phyloP scores from a whole-genome alignment of 139 green algal species.

The Spirogloea muscicola region DNA sequence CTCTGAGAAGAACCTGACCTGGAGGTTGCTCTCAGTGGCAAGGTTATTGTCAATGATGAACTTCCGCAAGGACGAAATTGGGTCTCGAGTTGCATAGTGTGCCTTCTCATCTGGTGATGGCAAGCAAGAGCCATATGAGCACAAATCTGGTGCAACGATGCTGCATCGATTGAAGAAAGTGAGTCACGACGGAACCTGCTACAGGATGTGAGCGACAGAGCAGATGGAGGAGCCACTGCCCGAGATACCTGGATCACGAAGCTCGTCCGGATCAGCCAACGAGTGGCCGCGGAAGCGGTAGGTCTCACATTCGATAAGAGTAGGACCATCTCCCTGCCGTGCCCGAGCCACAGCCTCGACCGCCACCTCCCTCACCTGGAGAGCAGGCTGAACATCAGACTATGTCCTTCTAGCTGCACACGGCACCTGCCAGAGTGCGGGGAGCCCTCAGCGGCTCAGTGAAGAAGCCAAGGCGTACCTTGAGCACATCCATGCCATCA shows the following conservation, averaged over 20 bases:
- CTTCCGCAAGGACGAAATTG: conserved; percentile 76
- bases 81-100: conserved; percentile 62
- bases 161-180: neutral
- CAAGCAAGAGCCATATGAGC: neutral
- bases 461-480: too few species aligned
- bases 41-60: conserved; percentile 70
- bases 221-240: neutral
- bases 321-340: conserved; percentile 85
- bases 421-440: conserved; percentile 5
- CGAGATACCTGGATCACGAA: conserved; percentile 57
- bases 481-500: conserved; percentile 97
- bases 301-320: conserved; percentile 94
- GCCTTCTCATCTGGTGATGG: conserved; percentile 46
- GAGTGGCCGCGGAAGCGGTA: conserved; percentile 98
- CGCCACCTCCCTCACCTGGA: conserved; percentile 71
- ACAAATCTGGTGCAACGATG: neutral
- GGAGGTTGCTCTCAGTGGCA: conserved; percentile 27
- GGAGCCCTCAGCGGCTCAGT: too few species aligned
- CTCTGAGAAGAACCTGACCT: conserved; percentile 6
- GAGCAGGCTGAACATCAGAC: conserved; percentile 65
- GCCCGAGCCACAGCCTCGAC: conserved; percentile 83
- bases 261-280: conserved; percentile 95
- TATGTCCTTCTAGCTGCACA: neutral
- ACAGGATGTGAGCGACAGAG: neutral
- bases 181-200: neutral